Evolutionary conservation across 2,329 filamentous ascomycete species (phyloP), one percentile per base, ranked within the genome.

Genomic region (Ceratocystis eucalypticola): DNA sequence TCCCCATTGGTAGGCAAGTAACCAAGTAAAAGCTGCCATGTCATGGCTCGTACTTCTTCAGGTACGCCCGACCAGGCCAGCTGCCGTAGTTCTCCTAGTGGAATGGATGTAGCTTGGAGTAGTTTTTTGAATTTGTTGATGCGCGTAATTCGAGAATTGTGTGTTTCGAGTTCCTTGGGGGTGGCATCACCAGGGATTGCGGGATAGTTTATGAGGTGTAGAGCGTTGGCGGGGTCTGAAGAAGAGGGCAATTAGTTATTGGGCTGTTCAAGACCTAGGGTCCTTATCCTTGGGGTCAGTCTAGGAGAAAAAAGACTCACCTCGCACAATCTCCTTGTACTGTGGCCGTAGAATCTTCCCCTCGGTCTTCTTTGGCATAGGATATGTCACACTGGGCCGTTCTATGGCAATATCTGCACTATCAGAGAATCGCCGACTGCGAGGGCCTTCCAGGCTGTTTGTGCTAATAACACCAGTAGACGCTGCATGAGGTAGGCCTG

Each of bases 61-160:
- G 94, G 95, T 45, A 97, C 84, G 12, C 94, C 94, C 64, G 92
- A 94, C 94, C 95, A 99, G 37, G 94, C 91, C 41, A 91, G 80
- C 67, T 91, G 82, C 69, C 94, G 84, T 28, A 99, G 80, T 65
- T 97, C 93, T 20, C 88, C 80, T 1, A 97, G 77, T 1, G 91
- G 87, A 71, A 99, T 94, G 0, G 89, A 91, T 50, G 90, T 96
- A 25, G 93, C 85, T 77, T 99, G 94, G 5, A 99, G 80, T 64
- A 99, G 89, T 71, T 88, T 88, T 76, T 99, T 99, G 78, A 99
- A 99, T 74, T 97, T 97, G 77, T 99, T 96, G 74, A 99, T 99
- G 69, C 94, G 87, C 5, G 89, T 88, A 71, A 96, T 94, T 68
- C 91, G 86, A 57, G 92, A 88, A 66, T 89, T 92, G 73, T 96